Evolutionary conservation across 1,284 basidiomycete species (phyloP).

Genomic region (Sanghuangporus sanghuang): DNA sequence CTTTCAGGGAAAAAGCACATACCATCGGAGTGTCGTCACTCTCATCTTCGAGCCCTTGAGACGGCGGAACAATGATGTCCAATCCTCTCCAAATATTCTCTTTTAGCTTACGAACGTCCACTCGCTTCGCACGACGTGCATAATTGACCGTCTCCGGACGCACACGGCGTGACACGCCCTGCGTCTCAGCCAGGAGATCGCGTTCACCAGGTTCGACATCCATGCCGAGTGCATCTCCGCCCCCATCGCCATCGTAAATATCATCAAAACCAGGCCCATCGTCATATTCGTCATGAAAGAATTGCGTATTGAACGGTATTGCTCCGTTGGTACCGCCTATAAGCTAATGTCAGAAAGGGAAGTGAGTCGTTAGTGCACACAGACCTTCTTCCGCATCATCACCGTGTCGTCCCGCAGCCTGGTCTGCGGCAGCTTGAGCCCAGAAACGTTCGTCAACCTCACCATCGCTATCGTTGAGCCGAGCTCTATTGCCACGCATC

Average conservation of each 20-base stretch:
- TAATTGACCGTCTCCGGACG: slow-evolving; percentile 92
- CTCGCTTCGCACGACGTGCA: slow-evolving; percentile 92
- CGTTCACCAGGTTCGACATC: slow-evolving; percentile 69
- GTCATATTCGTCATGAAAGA: slow-evolving; percentile 93
- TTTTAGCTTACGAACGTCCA: slow-evolving; percentile 95
- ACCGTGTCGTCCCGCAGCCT: slow-evolving; percentile 53
- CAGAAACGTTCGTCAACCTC: slow-evolving; percentile 94
- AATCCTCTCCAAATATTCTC: slow-evolving; percentile 97
- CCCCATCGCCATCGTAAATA: slow-evolving; percentile 51
- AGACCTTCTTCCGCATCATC: slow-evolving; percentile 62
- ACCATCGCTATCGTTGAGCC: slow-evolving; percentile 58
- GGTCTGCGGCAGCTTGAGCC: slow-evolving; percentile 85
- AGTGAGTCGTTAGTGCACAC: slow-evolving; percentile 20
- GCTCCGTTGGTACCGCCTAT: slow-evolving; percentile 44
- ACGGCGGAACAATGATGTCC: slow-evolving; percentile 53
- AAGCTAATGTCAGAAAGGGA: slow-evolving; percentile 2
- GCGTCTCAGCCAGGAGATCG: slow-evolving; percentile 79
- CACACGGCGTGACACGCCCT: slow-evolving; percentile 74
- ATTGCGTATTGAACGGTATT: slow-evolving; percentile 90
- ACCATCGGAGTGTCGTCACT: slow-evolving; percentile 48
- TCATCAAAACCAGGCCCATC: slow-evolving; percentile 78
- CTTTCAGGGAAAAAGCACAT: slow-evolving; percentile 14
- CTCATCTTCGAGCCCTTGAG: slow-evolving; percentile 38
- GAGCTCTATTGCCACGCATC: slow-evolving; percentile 68
- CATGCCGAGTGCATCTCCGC: slow-evolving; percentile 34